phyloP scores from a whole-genome alignment of 1,284 basidiomycete species.

The Apiotrichum mycotoxinovorans region DNA sequence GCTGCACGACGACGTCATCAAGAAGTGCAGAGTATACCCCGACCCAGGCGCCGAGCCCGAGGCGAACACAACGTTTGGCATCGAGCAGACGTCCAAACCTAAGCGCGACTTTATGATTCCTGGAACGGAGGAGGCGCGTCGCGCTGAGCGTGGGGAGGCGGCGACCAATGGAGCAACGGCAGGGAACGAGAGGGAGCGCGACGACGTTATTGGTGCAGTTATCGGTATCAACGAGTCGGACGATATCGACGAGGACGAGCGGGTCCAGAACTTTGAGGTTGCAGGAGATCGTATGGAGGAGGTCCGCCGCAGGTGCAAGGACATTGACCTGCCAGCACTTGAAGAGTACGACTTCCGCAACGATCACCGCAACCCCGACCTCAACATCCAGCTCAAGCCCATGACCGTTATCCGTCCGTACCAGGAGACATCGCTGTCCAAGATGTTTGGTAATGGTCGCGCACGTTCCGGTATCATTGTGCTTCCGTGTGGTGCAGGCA shows the following conservation, averaged over 20 bases:
- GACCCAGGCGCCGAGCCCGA: slow-evolving; percentile 29
- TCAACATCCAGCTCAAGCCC: slow-evolving; percentile 95
- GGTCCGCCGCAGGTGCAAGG: slow-evolving; percentile 88
- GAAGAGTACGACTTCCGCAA: slow-evolving; percentile 98
- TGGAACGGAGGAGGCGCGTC: slow-evolving; percentile 58
- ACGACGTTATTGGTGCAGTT: slow-evolving; percentile 64
- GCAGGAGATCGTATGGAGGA: slow-evolving; percentile 87
- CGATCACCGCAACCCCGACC: slow-evolving; percentile 86
- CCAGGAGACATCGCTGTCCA: slow-evolving; percentile 92
- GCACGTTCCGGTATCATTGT: slow-evolving; percentile 98
- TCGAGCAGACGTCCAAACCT: slow-evolving; percentile 70
- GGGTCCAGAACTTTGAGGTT: slow-evolving; percentile 92
- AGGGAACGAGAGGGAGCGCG: slow-evolving; percentile 25
- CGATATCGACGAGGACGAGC: slow-evolving; percentile 93
- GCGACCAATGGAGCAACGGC: neutral
- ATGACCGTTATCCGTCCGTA: slow-evolving; percentile 94
- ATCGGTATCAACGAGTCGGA: slow-evolving; percentile 83
- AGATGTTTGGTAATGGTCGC: slow-evolving; percentile 98
- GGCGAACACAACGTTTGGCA: slow-evolving; percentile 65
- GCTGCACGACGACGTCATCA: slow-evolving; percentile 76
- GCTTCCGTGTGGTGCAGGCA: slow-evolving; percentile 95
- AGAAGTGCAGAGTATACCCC: slow-evolving; percentile 38
- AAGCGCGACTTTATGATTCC: slow-evolving; percentile 76
- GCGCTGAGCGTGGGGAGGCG: slow-evolving; percentile 31
- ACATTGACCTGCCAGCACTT: slow-evolving; percentile 90